A percentile compares a stretch with the other conserved stretches of the same genome.
These are phyloP conservation scores for Aspergillus eucalypticola DNA, from an alignment of 2,329 filamentous ascomycete genomes.

Conservation along the genomic window DNA sequence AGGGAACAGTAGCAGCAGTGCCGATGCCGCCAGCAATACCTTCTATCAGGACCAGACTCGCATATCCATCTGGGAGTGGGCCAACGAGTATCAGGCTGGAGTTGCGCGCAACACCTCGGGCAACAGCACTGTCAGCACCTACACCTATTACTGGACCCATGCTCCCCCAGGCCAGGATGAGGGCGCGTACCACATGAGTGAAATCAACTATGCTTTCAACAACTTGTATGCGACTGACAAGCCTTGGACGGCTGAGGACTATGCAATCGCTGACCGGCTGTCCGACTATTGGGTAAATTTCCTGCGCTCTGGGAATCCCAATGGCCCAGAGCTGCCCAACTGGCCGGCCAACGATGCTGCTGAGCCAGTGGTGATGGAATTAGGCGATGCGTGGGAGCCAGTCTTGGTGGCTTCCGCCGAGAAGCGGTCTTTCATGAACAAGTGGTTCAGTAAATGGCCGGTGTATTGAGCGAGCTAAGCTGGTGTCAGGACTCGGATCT, in stretches of 20 bases:
- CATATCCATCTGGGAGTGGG: slow-evolving; percentile 28
- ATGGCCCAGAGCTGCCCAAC: background rate
- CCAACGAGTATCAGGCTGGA: slow-evolving; percentile 24
- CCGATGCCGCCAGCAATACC: slow-evolving; percentile 20
- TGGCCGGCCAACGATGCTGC: background rate
- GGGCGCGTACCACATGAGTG: slow-evolving; percentile 33
- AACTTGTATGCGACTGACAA: background rate
- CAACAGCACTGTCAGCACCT: slow-evolving; percentile 17
- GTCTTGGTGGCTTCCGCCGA: background rate
- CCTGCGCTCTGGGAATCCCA: background rate
- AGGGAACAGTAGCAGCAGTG: background rate
- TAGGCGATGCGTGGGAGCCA: background rate
- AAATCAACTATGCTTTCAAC: slow-evolving; percentile 35
- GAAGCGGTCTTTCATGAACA: background rate
- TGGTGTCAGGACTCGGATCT: too few relatives aligned
- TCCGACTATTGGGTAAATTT: slow-evolving; percentile 1
- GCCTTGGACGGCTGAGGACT: background rate
- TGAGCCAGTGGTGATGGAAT: background rate
- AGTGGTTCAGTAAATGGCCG: background rate
- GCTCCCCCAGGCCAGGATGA: slow-evolving; percentile 25
- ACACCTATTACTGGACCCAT: slow-evolving; percentile 33
- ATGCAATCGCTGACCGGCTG: background rate
- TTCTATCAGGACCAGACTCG: slow-evolving; percentile 26
- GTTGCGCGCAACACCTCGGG: slow-evolving; percentile 18
- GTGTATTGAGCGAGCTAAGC: background rate